Evolutionary conservation across 2,329 filamentous ascomycete genomes (phyloP).

Genomic region (Penicillium rolfsii): DNA sequence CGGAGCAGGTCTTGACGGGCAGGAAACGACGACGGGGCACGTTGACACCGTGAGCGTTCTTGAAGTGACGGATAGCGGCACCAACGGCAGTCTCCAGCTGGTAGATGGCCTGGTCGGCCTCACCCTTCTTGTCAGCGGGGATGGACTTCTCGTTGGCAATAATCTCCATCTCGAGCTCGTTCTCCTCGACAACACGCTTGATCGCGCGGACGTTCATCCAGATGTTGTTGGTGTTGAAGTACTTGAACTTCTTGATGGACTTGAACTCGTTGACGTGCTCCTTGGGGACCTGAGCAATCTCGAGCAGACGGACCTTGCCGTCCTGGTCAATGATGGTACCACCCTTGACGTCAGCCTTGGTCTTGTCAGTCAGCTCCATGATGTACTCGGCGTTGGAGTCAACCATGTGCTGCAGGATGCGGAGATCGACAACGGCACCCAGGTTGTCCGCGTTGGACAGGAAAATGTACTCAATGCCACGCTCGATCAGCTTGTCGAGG

Average conservation of each 20-base stretch:
- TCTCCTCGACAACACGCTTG: constrained; percentile 98
- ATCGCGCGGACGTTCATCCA: constrained; percentile 98
- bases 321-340: constrained; percentile 99
- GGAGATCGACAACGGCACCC: constrained; percentile 94
- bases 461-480: constrained; percentile 97
- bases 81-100: constrained; percentile 99
- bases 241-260: constrained; percentile 99
- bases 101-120: constrained; percentile 95
- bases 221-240: constrained; percentile 99
- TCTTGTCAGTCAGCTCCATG: constrained; percentile 99
- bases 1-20: constrained; percentile 99
- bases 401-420: constrained; percentile 99
- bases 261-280: constrained; percentile 99
- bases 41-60: constrained; percentile 98
- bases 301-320: constrained; percentile 90
- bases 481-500: constrained; percentile 91
- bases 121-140: constrained; percentile 98
- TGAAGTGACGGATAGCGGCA: constrained; percentile 97
- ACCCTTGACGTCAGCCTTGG: constrained; percentile 99
- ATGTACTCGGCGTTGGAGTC: constrained; percentile 97
- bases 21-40: constrained; percentile 97
- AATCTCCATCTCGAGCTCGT: constrained; percentile 99
- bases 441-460: constrained; percentile 99
- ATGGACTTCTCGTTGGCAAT: constrained; percentile 99
- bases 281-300: constrained; percentile 99